phyloP scores from a whole-genome alignment of 257 asterid genomes.

The Penstemon newberryi region DNA sequence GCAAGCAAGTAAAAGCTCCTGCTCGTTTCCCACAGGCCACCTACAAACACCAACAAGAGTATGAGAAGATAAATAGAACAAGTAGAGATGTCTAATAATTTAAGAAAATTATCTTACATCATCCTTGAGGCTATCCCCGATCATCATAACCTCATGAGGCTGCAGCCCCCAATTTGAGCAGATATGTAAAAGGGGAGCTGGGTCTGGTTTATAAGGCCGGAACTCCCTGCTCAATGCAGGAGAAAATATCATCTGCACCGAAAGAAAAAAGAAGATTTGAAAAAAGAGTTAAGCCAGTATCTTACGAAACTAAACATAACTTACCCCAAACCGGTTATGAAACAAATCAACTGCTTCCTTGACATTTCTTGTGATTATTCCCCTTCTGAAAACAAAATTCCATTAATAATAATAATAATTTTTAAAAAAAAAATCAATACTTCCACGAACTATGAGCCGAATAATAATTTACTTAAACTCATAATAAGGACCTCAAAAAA shows the following conservation, averaged over 20 bases:
- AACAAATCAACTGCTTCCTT: slow-evolving; percentile 82
- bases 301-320: slow-evolving; percentile 23
- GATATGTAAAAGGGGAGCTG: slow-evolving; percentile 85
- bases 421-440: slow-evolving; percentile 1
- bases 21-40: slow-evolving; percentile 93
- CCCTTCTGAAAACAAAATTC: slow-evolving; percentile 64
- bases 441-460: neutral
- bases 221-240: slow-evolving; percentile 94
- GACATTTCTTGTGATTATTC: slow-evolving; percentile 89
- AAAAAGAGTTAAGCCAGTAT: neutral
- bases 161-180: slow-evolving; percentile 74
- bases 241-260: slow-evolving; percentile 66
- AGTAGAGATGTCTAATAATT: neutral
- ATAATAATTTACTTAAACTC: neutral
- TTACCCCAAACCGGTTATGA: slow-evolving; percentile 90
- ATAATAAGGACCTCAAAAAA: neutral
- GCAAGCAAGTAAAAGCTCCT: slow-evolving; percentile 82
- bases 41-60: slow-evolving; percentile 38
- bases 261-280: slow-evolving; percentile 7
- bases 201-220: slow-evolving; percentile 91
- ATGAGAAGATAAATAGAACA: neutral
- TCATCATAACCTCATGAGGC: slow-evolving; percentile 85
- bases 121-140: slow-evolving; percentile 95
- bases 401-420: neutral
- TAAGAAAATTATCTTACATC: slow-evolving; percentile 53